Conservation (phyloP, 1,284 basidiomycete genomes). For the Trametes hirsuta region DNA sequence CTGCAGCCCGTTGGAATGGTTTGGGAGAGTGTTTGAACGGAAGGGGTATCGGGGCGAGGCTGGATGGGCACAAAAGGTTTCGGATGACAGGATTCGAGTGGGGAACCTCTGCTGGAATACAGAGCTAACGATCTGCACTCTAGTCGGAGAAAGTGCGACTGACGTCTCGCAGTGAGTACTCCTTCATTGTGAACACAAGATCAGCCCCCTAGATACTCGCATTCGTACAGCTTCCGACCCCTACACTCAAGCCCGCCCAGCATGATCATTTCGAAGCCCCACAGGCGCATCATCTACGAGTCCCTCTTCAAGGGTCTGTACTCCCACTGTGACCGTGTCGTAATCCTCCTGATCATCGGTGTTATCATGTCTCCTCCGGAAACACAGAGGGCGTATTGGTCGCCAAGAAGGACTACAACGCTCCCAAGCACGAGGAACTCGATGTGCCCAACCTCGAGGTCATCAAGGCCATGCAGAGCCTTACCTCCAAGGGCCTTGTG, state of each 20-base stretch:
- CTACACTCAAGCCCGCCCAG: conserved; percentile 49
- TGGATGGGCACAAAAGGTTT: conserved; percentile 32
- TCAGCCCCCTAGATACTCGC: background rate
- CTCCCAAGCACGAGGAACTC: conserved; percentile 96
- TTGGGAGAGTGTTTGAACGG: conserved; percentile 8
- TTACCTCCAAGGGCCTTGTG: conserved; percentile 94
- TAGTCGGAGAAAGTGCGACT: conserved; percentile 41
- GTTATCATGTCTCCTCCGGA: background rate
- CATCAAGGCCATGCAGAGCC: conserved; percentile 98
- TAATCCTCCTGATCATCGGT: background rate
- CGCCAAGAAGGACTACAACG: conserved; percentile 99
- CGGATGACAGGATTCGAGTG: conserved; percentile 32
- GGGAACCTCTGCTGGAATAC: conserved; percentile 7
- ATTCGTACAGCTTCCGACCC: conserved; percentile 44
- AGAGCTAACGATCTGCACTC: conserved; percentile 29
- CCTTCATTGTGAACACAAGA: background rate
- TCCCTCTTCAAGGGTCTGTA: conserved; percentile 95
- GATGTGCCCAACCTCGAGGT: conserved; percentile 97
- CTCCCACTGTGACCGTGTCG: background rate
- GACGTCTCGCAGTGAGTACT: conserved; percentile 37
- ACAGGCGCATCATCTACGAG: conserved; percentile 90
- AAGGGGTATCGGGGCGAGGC: conserved; percentile 21
- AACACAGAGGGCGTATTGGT: conserved; percentile 92
- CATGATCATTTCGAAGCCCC: conserved; percentile 88
- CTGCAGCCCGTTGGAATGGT: conserved; percentile 12